Evolutionary conservation across 2,329 filamentous ascomycete genomes (phyloP).

Genomic region (Sclerotinia glacialis): DNA sequence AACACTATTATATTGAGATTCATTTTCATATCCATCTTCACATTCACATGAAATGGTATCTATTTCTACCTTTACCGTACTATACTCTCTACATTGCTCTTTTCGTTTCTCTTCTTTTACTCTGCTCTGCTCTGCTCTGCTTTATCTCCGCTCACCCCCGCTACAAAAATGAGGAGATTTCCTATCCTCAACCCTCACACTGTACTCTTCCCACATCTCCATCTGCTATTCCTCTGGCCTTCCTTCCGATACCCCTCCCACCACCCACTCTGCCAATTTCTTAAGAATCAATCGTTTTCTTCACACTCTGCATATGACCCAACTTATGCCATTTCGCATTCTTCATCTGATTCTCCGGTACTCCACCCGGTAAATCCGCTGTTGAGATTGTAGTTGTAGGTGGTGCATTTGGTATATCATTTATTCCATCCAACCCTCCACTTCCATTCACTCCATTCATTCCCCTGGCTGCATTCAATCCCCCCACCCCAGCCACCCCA

Average conservation of each 20-base stretch:
- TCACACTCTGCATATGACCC: conserved; percentile 31
- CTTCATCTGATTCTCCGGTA: conserved; percentile 41
- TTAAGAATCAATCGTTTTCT: conserved; percentile 24
- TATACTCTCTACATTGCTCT: background rate
- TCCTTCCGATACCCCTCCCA: too few relatives aligned
- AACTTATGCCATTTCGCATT: conserved; percentile 30
- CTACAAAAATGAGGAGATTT: background rate
- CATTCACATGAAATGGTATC: background rate
- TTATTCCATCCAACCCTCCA: background rate
- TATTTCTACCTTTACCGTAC: background rate
- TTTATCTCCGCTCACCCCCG: background rate
- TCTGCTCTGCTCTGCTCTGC: background rate
- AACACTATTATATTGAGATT: too few relatives aligned
- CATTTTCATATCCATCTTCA: too few relatives aligned
- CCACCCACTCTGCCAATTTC: too few relatives aligned
- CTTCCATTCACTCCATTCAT: background rate
- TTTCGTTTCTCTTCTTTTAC: background rate
- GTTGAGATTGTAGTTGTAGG: conserved; percentile 37
- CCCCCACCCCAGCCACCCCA: background rate
- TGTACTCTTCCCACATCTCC: background rate
- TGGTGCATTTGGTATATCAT: conserved; percentile 5
- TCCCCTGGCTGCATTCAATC: too few relatives aligned
- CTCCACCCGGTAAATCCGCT: conserved; percentile 44
- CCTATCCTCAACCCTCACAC: background rate
- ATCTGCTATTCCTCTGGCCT: too few relatives aligned